Percentiles rank a stretch among this genome's conserved stretches.
These are phyloP conservation scores for Terfezia boudieri DNA, from an alignment of 495 filamentous ascomycete genomes.

Conservation along the genomic window DNA sequence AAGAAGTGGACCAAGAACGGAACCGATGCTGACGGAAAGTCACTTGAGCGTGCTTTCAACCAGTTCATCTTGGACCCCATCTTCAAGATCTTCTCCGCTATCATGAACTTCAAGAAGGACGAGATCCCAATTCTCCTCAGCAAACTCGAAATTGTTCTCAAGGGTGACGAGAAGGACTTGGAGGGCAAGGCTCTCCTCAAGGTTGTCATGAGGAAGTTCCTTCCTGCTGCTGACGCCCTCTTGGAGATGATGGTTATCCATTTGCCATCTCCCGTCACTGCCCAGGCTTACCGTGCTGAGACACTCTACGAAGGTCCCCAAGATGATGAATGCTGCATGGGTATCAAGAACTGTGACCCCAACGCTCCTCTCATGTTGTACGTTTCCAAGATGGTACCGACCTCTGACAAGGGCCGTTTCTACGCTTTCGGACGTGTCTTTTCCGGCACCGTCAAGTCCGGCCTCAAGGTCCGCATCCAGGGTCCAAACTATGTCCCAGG, in stretches of 20 bases:
- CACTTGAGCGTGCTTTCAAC: slow-evolving; percentile 94
- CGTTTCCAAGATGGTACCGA: slow-evolving; percentile 99
- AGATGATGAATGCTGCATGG: slow-evolving; percentile 79
- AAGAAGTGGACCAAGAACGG: slow-evolving; percentile 95
- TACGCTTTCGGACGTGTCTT: slow-evolving; percentile 99
- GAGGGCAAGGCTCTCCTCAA: slow-evolving; percentile 96
- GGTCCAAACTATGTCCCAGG: slow-evolving; percentile 95
- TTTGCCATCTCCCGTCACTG: slow-evolving; percentile 83
- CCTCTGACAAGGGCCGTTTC: slow-evolving; percentile 99
- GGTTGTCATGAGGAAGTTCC: slow-evolving; percentile 93
- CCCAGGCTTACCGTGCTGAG: slow-evolving; percentile 95
- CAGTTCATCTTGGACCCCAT: slow-evolving; percentile 97
- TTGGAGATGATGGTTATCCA: slow-evolving; percentile 99
- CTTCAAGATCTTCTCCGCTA: slow-evolving; percentile 85
- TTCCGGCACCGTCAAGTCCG: slow-evolving; percentile 87
- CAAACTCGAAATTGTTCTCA: slow-evolving; percentile 84
- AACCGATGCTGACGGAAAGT: slow-evolving; percentile 52
- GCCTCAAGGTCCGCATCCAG: slow-evolving; percentile 99
- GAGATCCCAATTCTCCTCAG: slow-evolving; percentile 60
- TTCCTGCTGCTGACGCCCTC: slow-evolving; percentile 92
- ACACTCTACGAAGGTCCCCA: slow-evolving; percentile 93
- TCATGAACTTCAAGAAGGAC: slow-evolving; percentile 98
- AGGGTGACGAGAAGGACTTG: slow-evolving; percentile 66
- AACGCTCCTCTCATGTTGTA: slow-evolving; percentile 98
- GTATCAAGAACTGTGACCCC: slow-evolving; percentile 93